Evolutionary conservation across 2,329 filamentous ascomycete species (phyloP), one percentile per base, ranked within the genome.

Genomic region (Chaetothyriales sp.): DNA sequence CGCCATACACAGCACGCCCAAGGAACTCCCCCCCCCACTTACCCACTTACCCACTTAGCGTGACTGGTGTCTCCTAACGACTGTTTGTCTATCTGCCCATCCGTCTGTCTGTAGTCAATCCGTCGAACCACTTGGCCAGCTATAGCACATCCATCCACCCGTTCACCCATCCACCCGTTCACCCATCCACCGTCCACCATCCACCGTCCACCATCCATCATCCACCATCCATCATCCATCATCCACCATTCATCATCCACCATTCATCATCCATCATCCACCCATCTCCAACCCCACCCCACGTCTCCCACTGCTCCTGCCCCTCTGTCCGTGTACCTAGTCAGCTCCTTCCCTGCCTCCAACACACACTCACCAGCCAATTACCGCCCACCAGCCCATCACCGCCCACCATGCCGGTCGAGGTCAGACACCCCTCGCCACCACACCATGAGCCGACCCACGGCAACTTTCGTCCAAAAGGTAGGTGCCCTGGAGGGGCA

Each of bases 401-500:
- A 18, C 13, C 10, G 9, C 15, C 48, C 56, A 56, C 47, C 10
- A 61, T 61, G 59, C 54, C 59, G 37, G 55, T 54, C 48, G 59
- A 60, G 55, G 58, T 59, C 19, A 50, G 45, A 15, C 48, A 55
- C 18, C 57, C 60, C 18, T 55, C 60, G 8, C 54, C 56, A 28
- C 53, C 56, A 10, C 50, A 57, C 47, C 60, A 62, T 46, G 56
- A 59, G 61, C 68, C 57, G 49, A 64, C 67, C 47, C 46, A 47
- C 28, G 56, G 63, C 49, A 66, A 66, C 43, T 64, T 65, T 50
- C 62, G 67, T 33, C 70, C 70, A 10, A 72, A 65, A 61, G 70
- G 70, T 71, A 54, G 58, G 62, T 44, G 58, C 18, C 3, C 10
- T 37, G 8, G 25, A 25, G 9, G 4, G 6, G 46, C 3, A 37